Conservation (phyloP, 176 grass and related monocot genomes). For the Otatea glauca region DNA sequence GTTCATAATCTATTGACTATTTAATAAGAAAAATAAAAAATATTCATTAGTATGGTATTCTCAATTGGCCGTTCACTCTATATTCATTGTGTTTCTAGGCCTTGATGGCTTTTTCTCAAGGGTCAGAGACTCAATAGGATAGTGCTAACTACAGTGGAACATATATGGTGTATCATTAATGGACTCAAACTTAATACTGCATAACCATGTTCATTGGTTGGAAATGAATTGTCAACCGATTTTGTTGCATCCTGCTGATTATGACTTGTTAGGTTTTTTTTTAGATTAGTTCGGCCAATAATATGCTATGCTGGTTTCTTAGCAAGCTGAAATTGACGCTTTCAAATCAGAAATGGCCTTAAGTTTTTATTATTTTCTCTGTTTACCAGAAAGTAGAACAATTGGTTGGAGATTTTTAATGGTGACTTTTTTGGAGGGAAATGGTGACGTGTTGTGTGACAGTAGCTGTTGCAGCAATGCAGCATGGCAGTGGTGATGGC, state of each 20-base stretch:
- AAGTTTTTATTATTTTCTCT: conserved; percentile 9
- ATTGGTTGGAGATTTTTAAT: conserved; percentile 6
- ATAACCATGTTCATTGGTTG: conserved; percentile 6
- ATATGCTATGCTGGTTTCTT: conserved; percentile 17
- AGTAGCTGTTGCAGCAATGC: conserved; percentile 11
- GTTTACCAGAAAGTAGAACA: not conserved
- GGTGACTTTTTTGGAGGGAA: conserved; percentile 10
- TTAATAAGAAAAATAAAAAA: not conserved
- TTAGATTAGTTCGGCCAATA: not conserved
- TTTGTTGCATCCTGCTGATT: conserved; percentile 22
- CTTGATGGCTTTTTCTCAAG: conserved; percentile 14
- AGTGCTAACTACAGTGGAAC: not conserved
- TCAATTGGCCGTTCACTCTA: not conserved
- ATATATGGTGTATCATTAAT: not conserved
- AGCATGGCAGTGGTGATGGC: conserved; percentile 17
- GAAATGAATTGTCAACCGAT: conserved; percentile 13
- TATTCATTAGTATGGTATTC: conserved; percentile 6
- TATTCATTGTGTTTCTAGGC: not conserved
- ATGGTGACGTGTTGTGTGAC: not conserved
- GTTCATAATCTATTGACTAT: conserved; percentile 13
- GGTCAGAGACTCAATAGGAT: not conserved
- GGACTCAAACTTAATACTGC: not conserved
- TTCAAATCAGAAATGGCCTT: not conserved
- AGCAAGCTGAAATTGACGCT: not conserved
- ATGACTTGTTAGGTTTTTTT: conserved; percentile 11